Evolutionary conservation across 768 basidiomycete genomes (phyloP).

Genomic region (Krasilnikovozyma curviuscula): DNA sequence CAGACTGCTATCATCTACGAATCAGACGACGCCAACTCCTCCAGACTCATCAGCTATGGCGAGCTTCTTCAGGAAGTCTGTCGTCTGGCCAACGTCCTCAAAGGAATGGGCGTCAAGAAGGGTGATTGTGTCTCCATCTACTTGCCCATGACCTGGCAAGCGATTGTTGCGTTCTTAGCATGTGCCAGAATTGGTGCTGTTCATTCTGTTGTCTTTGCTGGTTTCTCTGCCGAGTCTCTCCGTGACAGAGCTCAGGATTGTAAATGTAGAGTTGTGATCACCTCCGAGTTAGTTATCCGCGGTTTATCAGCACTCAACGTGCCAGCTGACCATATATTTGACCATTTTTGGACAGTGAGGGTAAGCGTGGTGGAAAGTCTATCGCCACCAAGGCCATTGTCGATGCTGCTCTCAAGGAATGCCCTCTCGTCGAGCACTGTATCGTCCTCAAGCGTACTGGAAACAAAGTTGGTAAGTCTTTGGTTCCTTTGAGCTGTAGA

Average conservation of each 20-base stretch:
- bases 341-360: constrained; percentile 34
- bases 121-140: constrained; percentile 82
- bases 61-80: constrained; percentile 81
- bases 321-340: neutral
- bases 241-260: constrained; percentile 85
- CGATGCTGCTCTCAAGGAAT: constrained; percentile 69
- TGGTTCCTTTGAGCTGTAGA: too few relatives aligned
- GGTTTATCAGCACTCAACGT: neutral
- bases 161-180: constrained; percentile 88
- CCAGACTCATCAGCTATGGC: constrained; percentile 53
- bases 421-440: constrained; percentile 71
- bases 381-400: constrained; percentile 81
- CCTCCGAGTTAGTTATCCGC: constrained; percentile 40
- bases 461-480: constrained; percentile 50
- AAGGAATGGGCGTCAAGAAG: constrained; percentile 72
- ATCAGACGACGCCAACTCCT: constrained; percentile 77
- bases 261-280: constrained; percentile 74
- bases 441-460: constrained; percentile 79
- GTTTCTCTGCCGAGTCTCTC: constrained; percentile 84
- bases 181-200: constrained; percentile 92
- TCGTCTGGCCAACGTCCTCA: constrained; percentile 77
- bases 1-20: constrained; percentile 95
- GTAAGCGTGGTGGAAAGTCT: constrained; percentile 75
- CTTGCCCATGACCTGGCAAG: constrained; percentile 80
- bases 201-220: constrained; percentile 94